These are phyloP conservation scores for Corynascus novoguineensis DNA, from an alignment of 495 filamentous ascomycete species.

Conservation along the genomic window DNA sequence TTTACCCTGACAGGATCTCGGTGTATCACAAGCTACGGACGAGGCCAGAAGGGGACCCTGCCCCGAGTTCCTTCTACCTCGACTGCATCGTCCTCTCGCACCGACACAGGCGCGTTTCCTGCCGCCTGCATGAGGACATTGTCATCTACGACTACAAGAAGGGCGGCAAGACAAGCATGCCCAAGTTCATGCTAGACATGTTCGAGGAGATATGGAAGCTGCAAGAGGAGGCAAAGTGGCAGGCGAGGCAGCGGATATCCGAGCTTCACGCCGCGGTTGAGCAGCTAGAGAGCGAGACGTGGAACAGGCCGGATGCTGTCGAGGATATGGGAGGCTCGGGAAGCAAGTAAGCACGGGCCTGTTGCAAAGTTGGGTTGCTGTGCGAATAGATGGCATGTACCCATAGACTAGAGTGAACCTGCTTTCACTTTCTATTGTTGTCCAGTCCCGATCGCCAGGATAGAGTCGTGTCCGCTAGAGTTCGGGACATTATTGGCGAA, in stretches of 20 bases:
- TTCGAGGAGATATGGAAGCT: conserved; percentile 59
- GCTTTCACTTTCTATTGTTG: neutral
- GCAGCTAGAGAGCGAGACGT: conserved; percentile 63
- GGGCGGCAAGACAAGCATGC: conserved; percentile 53
- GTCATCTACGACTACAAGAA: conserved; percentile 77
- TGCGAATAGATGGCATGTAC: neutral
- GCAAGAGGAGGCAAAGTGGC: conserved; percentile 57
- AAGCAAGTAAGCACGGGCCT: conserved; percentile 9
- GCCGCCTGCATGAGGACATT: conserved; percentile 73
- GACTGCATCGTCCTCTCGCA: conserved; percentile 72
- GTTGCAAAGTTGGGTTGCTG: neutral
- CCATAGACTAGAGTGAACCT: neutral
- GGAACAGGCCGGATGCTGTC: conserved; percentile 65
- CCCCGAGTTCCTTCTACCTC: conserved; percentile 38
- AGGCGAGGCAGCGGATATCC: conserved; percentile 43
- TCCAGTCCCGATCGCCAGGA: too few species aligned
- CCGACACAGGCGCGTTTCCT: conserved; percentile 68
- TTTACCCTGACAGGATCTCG: conserved; percentile 77
- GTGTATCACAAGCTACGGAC: conserved; percentile 76
- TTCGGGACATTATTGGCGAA: too few species aligned
- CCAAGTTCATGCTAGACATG: conserved; percentile 59
- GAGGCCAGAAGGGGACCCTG: conserved; percentile 24
- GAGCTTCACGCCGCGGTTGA: conserved; percentile 52
- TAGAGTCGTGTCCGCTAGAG: too few species aligned
- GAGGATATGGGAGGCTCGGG: conserved; percentile 61